Percentiles rank a stretch among this genome's conserved stretches.
Evolutionary conservation across 169 alveolate genomes (phyloP).

Genomic region (Eimeria necatrix): DNA sequence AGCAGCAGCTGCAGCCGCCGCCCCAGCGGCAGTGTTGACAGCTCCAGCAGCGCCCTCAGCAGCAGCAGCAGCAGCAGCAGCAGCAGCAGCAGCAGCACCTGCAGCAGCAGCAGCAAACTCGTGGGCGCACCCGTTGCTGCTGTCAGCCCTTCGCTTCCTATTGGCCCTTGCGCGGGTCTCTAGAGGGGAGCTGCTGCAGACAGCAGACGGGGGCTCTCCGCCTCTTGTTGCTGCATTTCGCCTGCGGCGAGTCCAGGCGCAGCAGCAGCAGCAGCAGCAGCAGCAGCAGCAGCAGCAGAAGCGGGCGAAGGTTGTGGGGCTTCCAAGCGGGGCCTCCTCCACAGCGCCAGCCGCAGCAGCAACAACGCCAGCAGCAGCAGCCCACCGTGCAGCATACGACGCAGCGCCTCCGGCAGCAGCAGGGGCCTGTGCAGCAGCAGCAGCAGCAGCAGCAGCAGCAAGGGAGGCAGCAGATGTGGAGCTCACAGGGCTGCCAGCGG

Average conservation of each 20-base stretch:
- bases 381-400: too few species aligned
- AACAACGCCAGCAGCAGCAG: too few species aligned
- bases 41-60: not conserved
- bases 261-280: constrained; percentile 62
- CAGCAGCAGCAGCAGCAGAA: not conserved
- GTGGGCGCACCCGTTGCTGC: constrained; percentile 37
- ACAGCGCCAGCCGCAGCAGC: not conserved
- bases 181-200: constrained; percentile 16
- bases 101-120: not conserved
- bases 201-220: not conserved
- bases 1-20: constrained; percentile 21
- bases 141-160: not conserved
- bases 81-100: not conserved
- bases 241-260: constrained; percentile 10
- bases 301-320: too few species aligned
- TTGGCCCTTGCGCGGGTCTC: not conserved
- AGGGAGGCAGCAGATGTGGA: not conserved
- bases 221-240: constrained; percentile 22
- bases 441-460: constrained; percentile 58
- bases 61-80: constrained; percentile 21
- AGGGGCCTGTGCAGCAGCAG: constrained; percentile 31
- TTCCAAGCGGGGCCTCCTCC: not conserved
- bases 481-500: not conserved
- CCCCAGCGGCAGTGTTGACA: not conserved
- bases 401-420: too few species aligned